Evolutionary conservation across 2,329 filamentous ascomycete genomes (phyloP), one percentile per base, ranked within the genome.

Genomic region (Hypoxylon sp.): DNA sequence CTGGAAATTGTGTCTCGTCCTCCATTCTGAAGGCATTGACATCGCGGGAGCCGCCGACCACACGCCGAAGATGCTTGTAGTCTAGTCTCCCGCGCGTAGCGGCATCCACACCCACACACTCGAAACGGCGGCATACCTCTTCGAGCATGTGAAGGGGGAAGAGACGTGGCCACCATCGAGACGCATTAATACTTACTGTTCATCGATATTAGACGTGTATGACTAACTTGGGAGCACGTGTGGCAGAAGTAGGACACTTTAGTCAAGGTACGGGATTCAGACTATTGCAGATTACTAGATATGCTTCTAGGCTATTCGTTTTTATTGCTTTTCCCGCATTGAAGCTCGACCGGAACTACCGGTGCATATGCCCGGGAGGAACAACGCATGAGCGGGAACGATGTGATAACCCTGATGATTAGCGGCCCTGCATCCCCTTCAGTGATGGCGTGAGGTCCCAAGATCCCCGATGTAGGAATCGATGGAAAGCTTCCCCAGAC

Each of bases 341-440:
- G 63, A 71, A 69, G 64, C 56, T 66, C 50, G 53, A 51, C 69
- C 69, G 69, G 69, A 71, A 71, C 62, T 64, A 69, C 69, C 66
- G 69, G 69, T 63, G 50, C 62, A 71, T 66, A 69, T 69, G 69
- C 53, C 69, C 69, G 62, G 69, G 62, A 69, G 56, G 66, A 64
- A 69, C 69, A 71, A 71, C 69, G 69, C 69, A 71, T 69, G 68
- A 69, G 69, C 69, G 69, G 66, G 62, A 71, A 69, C 69, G 69
- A 71, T 62, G 66, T 69, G 66, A 71, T 69, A 31, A 61, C 69
- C 69, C 62, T 71, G 30, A 60, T 62, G 69, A 69, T 71, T 69
- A 69, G 69, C 66, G 56, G 65, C 54, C 50, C 37, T 71, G 68
- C 68, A 71, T 65, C 58, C 56, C 57, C 54, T 69, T 58, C 55